Evolutionary conservation across 192 early-diverging fungal genomes (phyloP), one percentile per base, ranked within the genome.

Genomic region (Funneliformis mosseae): DNA sequence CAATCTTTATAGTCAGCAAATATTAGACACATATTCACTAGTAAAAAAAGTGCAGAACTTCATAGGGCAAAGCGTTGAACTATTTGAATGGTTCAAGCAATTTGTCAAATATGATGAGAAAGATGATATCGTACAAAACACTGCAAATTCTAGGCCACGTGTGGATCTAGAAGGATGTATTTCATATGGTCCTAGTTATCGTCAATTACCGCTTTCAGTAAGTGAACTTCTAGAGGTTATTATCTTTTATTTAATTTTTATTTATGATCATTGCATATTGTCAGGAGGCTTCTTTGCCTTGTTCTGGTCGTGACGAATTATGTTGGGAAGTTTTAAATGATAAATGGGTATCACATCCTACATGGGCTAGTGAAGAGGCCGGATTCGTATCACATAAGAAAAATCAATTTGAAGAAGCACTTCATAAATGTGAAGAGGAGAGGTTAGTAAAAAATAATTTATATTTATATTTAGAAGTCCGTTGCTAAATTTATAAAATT

Each of bases 401-500:
- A 87, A 99, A 95, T 73, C 85, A 88, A 25, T 96, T 89, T 78
- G 97, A 99, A 81, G 98, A 99, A 83, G 92, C 93, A n/a, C 85
- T 99, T 83, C 94, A 95, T 89, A 94, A 94, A 67, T 95, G 92
- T 86, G 98, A 99, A 83, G 98, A 99, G 81, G 97, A 99, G 88
- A 90, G 97, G 33, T 96, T 71, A n/a, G 39, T 64, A 42, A 16
- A 38, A 21, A 3, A 18, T 38, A 25, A n/a, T 11, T 71, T 8
- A 33, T 39, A 21, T 28, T 42, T 70, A 45, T 27, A 9, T 27
- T 46, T 60, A 39, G 5, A 9, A 25, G 25, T 59, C 39, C 67
- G 11, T 59, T 64, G 8, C 4, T 4, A 7, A 9, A 64, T 6
- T 7, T 55, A 21, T 41, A 73, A n/a, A n/a, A n/a, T 64, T 23